A percentile compares a stretch with the other conserved stretches of the same genome.
Conservation (phyloP, 192 early-diverging fungal genomes). For the Mortierella alpina region DNA sequence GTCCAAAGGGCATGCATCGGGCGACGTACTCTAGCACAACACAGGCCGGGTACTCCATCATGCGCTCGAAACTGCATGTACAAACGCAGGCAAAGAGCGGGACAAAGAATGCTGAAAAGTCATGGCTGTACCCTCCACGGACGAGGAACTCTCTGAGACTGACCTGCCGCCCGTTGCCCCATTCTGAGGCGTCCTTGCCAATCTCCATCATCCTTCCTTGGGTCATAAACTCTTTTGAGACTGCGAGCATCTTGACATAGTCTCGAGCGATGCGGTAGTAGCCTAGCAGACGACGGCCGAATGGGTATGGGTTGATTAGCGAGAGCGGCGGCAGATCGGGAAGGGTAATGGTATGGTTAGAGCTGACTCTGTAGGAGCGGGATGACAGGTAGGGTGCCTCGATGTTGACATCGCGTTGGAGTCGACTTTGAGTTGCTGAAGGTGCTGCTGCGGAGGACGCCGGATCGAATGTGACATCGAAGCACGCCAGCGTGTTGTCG, state of each 20-base stretch:
- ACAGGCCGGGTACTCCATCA: slow-evolving; percentile 50
- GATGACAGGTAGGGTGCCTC: slow-evolving; percentile 44
- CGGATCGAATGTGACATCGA: slow-evolving; percentile 42
- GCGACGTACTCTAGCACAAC: slow-evolving; percentile 54
- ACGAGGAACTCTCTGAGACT: slow-evolving; percentile 42
- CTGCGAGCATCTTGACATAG: slow-evolving; percentile 41
- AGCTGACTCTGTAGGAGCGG: slow-evolving; percentile 46
- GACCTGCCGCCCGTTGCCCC: slow-evolving; percentile 45
- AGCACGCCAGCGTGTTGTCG: slow-evolving; percentile 52
- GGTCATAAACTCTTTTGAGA: slow-evolving; percentile 54
- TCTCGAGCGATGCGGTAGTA: slow-evolving; percentile 52
- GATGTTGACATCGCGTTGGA: slow-evolving; percentile 15
- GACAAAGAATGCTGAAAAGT: slow-evolving; percentile 52
- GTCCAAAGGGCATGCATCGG: slow-evolving; percentile 50
- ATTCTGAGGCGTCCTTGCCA: slow-evolving; percentile 49
- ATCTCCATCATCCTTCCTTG: slow-evolving; percentile 50
- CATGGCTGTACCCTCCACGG: slow-evolving; percentile 40
- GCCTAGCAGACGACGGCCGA: slow-evolving; percentile 45
- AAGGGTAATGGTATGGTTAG: slow-evolving; percentile 47
- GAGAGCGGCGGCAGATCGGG: slow-evolving; percentile 48
- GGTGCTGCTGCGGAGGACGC: background rate
- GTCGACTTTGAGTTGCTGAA: background rate
- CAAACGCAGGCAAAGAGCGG: slow-evolving; percentile 54
- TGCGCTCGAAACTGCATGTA: slow-evolving; percentile 57
- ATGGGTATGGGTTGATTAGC: slow-evolving; percentile 47